These are phyloP conservation scores for Pezicula radicicola DNA, from an alignment of 2,329 filamentous ascomycete species.

Conservation along the genomic window DNA sequence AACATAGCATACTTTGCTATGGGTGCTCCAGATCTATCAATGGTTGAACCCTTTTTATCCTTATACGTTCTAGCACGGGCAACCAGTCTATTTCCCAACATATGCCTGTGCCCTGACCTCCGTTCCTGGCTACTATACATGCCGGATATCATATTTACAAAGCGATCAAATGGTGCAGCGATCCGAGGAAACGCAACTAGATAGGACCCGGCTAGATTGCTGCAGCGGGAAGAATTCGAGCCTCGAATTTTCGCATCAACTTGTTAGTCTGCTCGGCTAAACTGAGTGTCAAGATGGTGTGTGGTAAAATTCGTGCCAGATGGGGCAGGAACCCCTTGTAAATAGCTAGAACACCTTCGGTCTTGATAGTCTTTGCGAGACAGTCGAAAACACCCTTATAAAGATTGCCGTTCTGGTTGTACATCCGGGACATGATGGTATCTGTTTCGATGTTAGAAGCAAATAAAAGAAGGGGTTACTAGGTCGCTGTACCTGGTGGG, in stretches of 20 bases:
- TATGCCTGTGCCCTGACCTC: no score
- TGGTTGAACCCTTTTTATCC: constrained; percentile 34
- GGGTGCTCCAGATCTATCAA: constrained; percentile 67
- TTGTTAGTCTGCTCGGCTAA: constrained; percentile 98
- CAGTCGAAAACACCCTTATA: constrained; percentile 94
- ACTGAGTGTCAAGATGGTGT: constrained; percentile 90
- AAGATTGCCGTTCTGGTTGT: constrained; percentile 98
- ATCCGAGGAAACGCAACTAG: no score
- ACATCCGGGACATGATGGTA: constrained; percentile 97
- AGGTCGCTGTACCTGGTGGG: constrained; percentile 66
- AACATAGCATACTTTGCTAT: constrained; percentile 56
- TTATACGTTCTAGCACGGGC: neutral
- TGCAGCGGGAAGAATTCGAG: constrained; percentile 44
- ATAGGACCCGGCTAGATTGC: neutral
- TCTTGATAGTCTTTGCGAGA: constrained; percentile 83
- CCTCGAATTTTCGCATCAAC: constrained; percentile 76
- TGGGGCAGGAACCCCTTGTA: constrained; percentile 99
- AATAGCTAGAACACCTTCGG: constrained; percentile 86
- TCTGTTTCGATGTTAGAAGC: constrained; percentile 45
- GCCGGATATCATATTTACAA: constrained; percentile 18
- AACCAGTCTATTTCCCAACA: no score
- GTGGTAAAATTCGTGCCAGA: constrained; percentile 87
- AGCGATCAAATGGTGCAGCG: neutral
- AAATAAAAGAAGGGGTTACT: neutral
- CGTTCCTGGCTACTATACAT: constrained; percentile 6